Base-by-base conservation (phyloP, 163 green algal species). In the Scenedesmus sp. region DNA sequence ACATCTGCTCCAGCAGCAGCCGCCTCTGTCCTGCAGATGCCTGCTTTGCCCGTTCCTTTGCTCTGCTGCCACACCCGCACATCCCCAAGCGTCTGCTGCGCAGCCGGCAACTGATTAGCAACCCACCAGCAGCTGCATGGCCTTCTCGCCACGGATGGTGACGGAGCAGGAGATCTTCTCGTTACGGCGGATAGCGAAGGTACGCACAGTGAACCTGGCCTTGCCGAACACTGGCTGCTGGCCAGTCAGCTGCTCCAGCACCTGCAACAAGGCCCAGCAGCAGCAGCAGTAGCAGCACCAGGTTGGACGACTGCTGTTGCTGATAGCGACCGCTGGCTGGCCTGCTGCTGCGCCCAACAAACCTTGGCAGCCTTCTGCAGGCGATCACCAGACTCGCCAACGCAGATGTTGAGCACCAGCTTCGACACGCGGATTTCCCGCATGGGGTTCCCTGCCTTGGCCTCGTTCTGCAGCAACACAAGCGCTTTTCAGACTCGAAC, bases 301-400 rank as follows among this genome's bases (percentile, higher is more conserved):
- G 3, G 83, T 57, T 77, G 23, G 3, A 20, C 5, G 52, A 12
- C 26, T 88, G 83, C 83, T 74, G 83, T 54, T 34, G 56, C n/a
- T 23, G 56, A n/a, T 46, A 34, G 8, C 20, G 57, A 1, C 26
- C 13, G 62, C 62, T 62, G 84, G 15, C 10, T 9, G 10, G n/a
- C 56, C 83, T 15, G 83, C 83, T 77, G 18, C 83, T 59, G 83
- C 66, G 23, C 81, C 82, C 23, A 57, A 0, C 93, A 66, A 84
- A 99, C 98, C 97, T 99, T 99, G 90, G 98, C 97, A 66, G 98
- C 98, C 95, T 99, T 99, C 94, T 99, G 98, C 91, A 99, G 97
- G 54, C 98, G 95, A 96, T 99, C 98, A 92, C 98, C 98, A 77
- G 96, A 99, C 97, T 99, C 98, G 82, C 98, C 98, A 23, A 99